These are phyloP conservation scores for Metschnikowia colocasiae DNA, from an alignment of 805 yeast genomes.

Conservation along the genomic window DNA sequence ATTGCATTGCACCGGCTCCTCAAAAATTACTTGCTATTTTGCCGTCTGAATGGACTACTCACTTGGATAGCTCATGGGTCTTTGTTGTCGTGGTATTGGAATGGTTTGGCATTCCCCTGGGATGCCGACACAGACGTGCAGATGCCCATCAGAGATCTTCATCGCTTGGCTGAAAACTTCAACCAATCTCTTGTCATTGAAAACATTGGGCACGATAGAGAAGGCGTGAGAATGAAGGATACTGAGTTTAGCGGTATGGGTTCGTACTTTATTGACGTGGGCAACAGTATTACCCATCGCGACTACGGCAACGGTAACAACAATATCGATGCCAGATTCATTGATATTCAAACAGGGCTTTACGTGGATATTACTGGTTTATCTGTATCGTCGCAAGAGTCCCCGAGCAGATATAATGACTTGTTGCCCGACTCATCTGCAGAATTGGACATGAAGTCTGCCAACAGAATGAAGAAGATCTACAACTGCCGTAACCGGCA, in stretches of 20 bases:
- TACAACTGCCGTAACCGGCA: conserved; percentile 41
- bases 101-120: conserved; percentile 25
- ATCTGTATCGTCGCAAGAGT: conserved; percentile 8
- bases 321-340: conserved; percentile 36
- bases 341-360: conserved; percentile 28
- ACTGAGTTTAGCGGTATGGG: conserved; percentile 40
- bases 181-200: conserved; percentile 23
- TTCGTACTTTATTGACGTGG: conserved; percentile 15
- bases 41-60: conserved; percentile 19
- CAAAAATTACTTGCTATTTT: conserved; percentile 19
- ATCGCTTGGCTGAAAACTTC: conserved; percentile 19
- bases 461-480: conserved; percentile 21
- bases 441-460: conserved; percentile 4
- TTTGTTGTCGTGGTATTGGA: conserved; percentile 24
- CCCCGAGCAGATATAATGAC: conserved; percentile 9
- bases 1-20: conserved; percentile 18
- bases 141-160: conserved; percentile 23
- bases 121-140: conserved; percentile 25
- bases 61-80: conserved; percentile 26
- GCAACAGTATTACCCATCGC: conserved; percentile 12
- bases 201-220: conserved; percentile 17
- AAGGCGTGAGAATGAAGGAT: conserved; percentile 37
- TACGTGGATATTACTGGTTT: conserved; percentile 20
- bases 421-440: not conserved
- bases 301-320: conserved; percentile 19